phyloP scores from a whole-genome alignment of 2,329 filamentous ascomycete species.

The Colletotrichum coccodes region DNA sequence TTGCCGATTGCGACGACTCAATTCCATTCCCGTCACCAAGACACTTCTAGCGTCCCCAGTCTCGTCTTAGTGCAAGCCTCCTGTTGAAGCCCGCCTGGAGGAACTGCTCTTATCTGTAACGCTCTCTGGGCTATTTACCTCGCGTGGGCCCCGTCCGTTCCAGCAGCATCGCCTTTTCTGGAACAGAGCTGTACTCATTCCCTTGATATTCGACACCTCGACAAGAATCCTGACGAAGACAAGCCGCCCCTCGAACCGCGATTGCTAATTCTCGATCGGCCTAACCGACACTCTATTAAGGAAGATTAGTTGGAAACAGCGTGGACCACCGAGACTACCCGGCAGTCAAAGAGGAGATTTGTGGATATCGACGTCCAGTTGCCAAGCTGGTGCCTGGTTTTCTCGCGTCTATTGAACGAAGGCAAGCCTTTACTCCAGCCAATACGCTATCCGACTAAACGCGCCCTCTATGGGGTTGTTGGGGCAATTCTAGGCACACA shows the following conservation, averaged over 20 bases:
- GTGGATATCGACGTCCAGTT: neutral
- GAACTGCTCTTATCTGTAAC: conserved; percentile 13
- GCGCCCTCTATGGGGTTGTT: conserved; percentile 9
- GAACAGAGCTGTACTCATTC: neutral
- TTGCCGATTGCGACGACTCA: conserved; percentile 33
- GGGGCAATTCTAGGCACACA: conserved; percentile 8
- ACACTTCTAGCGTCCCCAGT: conserved; percentile 29
- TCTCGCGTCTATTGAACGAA: neutral
- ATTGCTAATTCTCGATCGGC: neutral
- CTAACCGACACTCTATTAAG: neutral
- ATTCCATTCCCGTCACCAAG: conserved; percentile 34
- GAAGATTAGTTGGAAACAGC: neutral
- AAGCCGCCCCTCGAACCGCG: neutral
- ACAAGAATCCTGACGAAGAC: neutral
- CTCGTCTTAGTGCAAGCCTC: conserved; percentile 31
- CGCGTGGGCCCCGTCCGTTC: conserved; percentile 17
- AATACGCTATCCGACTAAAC: neutral
- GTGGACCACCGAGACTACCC: neutral
- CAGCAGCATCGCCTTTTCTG: neutral
- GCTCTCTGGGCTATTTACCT: conserved; percentile 30
- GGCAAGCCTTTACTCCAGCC: no score
- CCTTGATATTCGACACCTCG: neutral
- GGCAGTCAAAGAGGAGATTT: neutral
- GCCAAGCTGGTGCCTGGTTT: neutral
- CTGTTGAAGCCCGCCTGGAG: neutral